These are phyloP conservation scores for Pseudogymnoascus sp. DNA, from an alignment of 2,329 filamentous ascomycete species.

Conservation along the genomic window DNA sequence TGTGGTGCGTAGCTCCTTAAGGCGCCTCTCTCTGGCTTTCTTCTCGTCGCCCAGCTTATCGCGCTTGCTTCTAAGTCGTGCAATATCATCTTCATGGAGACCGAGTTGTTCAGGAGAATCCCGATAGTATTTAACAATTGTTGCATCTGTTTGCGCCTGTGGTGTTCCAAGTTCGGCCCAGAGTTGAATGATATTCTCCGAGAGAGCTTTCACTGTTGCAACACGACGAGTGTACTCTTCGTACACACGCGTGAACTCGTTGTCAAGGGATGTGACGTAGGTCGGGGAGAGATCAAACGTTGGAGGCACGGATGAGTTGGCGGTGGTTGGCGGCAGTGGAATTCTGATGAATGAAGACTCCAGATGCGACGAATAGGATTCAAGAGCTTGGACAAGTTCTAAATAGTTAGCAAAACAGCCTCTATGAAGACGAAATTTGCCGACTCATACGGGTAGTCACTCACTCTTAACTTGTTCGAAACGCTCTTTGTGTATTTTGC, in stretches of 20 bases:
- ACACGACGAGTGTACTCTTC: slow-evolving; percentile 89
- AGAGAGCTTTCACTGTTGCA: slow-evolving; percentile 61
- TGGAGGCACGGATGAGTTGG: slow-evolving; percentile 66
- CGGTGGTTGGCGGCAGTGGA: slow-evolving; percentile 70
- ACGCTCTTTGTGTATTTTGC: slow-evolving; percentile 77
- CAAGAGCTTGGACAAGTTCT: slow-evolving; percentile 89
- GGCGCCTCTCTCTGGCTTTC: slow-evolving; percentile 63
- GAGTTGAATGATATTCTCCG: slow-evolving; percentile 81
- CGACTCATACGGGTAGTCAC: slow-evolving; percentile 28
- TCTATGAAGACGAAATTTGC: slow-evolving; percentile 15
- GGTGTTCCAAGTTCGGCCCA: slow-evolving; percentile 95
- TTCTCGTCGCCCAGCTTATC: slow-evolving; percentile 87
- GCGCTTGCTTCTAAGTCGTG: slow-evolving; percentile 60
- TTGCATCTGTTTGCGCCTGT: slow-evolving; percentile 80
- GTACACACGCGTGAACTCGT: slow-evolving; percentile 88
- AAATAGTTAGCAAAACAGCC: slow-evolving; percentile 6
- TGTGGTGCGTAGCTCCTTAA: slow-evolving; percentile 64
- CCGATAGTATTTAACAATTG: slow-evolving; percentile 81
- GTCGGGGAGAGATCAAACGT: slow-evolving; percentile 86
- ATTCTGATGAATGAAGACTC: slow-evolving; percentile 82
- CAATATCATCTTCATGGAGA: slow-evolving; percentile 77
- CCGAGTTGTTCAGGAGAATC: slow-evolving; percentile 91
- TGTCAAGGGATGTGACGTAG: slow-evolving; percentile 79
- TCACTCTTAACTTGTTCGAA: slow-evolving; percentile 92
- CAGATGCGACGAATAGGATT: slow-evolving; percentile 93